Conservation (phyloP, 306 rosid genomes). For the Pachyrhizus erosus region DNA sequence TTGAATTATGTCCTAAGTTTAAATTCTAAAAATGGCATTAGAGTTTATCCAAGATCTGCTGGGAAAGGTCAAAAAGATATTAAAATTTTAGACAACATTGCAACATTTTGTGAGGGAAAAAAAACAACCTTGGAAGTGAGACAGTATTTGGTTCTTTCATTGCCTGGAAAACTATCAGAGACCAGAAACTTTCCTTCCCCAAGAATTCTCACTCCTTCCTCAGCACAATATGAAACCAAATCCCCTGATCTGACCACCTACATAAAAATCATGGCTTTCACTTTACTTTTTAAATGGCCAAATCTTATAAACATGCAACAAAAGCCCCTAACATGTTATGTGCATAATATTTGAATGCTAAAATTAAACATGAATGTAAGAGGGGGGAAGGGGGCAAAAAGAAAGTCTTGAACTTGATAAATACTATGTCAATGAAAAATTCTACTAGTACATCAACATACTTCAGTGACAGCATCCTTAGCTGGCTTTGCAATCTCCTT, state of each 20-base stretch:
- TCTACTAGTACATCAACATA: conserved; percentile 28
- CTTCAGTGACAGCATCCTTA: conserved; percentile 84
- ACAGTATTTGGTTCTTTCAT: conserved; percentile 88
- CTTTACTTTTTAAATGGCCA: too few species aligned
- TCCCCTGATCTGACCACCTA: conserved; percentile 51
- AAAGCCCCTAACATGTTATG: neutral
- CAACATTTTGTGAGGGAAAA: neutral
- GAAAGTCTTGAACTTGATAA: neutral
- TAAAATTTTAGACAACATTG: conserved; percentile 19
- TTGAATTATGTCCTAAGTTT: neutral
- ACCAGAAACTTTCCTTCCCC: conserved; percentile 71
- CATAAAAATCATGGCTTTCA: conserved; percentile 6
- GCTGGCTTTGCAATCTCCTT: conserved; percentile 93
- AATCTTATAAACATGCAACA: conserved; percentile 14
- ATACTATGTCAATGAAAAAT: neutral
- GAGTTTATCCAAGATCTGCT: neutral
- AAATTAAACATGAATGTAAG: neutral
- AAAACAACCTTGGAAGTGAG: conserved; percentile 79
- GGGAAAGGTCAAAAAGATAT: neutral
- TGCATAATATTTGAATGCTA: neutral
- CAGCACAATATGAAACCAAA: conserved; percentile 76
- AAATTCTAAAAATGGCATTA: neutral
- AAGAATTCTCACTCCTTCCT: conserved; percentile 71
- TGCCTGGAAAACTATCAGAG: conserved; percentile 87
- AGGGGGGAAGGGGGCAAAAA: neutral